phyloP scores from a whole-genome alignment of 176 grass and related monocot species.

The Aegilops sharonensis region DNA sequence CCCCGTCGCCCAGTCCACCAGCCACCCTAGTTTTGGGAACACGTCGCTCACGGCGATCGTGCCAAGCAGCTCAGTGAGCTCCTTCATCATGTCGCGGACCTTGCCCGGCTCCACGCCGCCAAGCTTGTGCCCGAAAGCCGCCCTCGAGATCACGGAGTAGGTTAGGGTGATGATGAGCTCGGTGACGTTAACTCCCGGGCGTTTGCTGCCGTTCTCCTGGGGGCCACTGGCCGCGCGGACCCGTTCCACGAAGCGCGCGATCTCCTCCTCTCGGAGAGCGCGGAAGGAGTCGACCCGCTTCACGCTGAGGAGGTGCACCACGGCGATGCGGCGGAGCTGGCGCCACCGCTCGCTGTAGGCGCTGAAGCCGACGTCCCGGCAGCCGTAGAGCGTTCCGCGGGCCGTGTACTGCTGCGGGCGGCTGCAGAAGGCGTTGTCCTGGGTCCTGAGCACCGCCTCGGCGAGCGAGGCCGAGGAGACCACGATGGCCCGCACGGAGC shows the following conservation, averaged over 20 bases:
- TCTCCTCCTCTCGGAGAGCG: conserved; percentile 31
- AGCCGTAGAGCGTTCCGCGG: conserved; percentile 25
- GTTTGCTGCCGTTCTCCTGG: not conserved
- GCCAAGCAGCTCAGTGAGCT: not conserved
- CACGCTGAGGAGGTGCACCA: conserved; percentile 36
- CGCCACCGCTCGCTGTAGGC: conserved; percentile 56
- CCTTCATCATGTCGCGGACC: not conserved
- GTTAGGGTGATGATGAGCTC: conserved; percentile 21
- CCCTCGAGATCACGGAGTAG: conserved; percentile 16
- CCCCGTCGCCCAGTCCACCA: conserved; percentile 22
- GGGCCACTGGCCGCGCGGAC: not conserved
- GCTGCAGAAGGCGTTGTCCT: conserved; percentile 36
- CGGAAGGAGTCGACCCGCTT: conserved; percentile 50
- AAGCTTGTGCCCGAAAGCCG: conserved; percentile 26
- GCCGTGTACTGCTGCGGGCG: conserved; percentile 23
- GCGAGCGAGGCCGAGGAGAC: conserved; percentile 25
- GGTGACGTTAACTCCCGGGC: conserved; percentile 29
- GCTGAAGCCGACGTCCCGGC: conserved; percentile 31
- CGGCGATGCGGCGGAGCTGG: conserved; percentile 7
- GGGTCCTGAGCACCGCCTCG: conserved; percentile 30
- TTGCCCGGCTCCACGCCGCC: not conserved
- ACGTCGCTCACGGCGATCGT: conserved; percentile 15
- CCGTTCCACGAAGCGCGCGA: not conserved
- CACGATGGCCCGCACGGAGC: not conserved
- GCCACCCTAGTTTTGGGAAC: conserved; percentile 21